These are phyloP conservation scores for Zea luxurians DNA, from an alignment of 176 grass and related monocot species.

Conservation along the genomic window DNA sequence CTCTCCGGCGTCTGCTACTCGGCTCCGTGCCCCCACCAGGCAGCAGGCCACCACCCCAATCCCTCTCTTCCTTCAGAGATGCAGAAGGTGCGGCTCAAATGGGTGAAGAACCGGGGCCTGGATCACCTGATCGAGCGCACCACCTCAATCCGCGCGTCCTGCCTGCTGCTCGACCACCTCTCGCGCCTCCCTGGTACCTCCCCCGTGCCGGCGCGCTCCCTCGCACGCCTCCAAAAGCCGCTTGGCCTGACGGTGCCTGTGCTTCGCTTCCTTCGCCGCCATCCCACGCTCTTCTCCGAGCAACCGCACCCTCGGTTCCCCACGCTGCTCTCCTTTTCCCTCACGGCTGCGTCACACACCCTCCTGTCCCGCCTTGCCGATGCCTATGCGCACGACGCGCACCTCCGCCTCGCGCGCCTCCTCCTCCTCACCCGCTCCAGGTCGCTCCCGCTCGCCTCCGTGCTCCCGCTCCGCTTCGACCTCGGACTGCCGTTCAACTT, in stretches of 20 bases:
- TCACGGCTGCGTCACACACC: conserved; percentile 57
- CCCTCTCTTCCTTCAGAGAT: conserved; percentile 3
- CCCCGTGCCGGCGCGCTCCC: conserved; percentile 60
- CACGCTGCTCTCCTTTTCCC: conserved; percentile 71
- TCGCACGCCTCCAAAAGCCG: conserved; percentile 68
- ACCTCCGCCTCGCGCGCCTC: conserved; percentile 76
- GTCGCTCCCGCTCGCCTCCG: conserved; percentile 62
- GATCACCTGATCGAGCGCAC: conserved; percentile 88
- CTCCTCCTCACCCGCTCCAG: conserved; percentile 72
- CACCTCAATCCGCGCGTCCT: conserved; percentile 75
- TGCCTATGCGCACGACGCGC: conserved; percentile 50
- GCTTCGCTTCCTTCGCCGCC: conserved; percentile 90
- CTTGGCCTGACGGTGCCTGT: conserved; percentile 81
- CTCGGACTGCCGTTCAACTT: conserved; percentile 79
- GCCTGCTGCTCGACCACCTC: conserved; percentile 80
- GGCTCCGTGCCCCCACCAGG: conserved; percentile 4
- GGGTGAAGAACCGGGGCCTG: conserved; percentile 94
- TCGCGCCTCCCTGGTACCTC: conserved; percentile 42
- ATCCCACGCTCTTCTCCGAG: conserved; percentile 80
- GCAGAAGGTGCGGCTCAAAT: conserved; percentile 92
- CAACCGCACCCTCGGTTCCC: conserved; percentile 69
- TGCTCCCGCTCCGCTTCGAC: conserved; percentile 83
- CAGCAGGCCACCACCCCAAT: not conserved
- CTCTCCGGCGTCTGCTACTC: not conserved
- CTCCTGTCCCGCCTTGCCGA: conserved; percentile 51